Evolutionary conservation across 768 basidiomycete species (phyloP).

Genomic region (Amanita pallidorosea): DNA sequence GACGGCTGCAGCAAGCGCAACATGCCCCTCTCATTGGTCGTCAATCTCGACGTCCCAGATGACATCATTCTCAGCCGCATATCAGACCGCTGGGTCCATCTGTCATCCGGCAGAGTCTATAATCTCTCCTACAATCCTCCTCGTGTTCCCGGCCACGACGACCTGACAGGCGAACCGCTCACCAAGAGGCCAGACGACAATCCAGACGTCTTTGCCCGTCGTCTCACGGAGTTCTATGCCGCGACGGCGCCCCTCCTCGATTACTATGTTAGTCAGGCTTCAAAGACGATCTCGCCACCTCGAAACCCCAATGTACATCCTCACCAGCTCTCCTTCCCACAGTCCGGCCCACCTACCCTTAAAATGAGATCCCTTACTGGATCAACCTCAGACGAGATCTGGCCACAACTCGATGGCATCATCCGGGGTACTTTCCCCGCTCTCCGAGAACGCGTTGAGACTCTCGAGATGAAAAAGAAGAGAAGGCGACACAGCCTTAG

Average conservation of each 20-base stretch:
- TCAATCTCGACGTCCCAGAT: slow-evolving; percentile 86
- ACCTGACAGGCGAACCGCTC: slow-evolving; percentile 80
- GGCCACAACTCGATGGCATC: slow-evolving; percentile 67
- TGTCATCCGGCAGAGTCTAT: slow-evolving; percentile 83
- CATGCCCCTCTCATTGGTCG: slow-evolving; percentile 65
- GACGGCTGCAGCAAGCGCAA: slow-evolving; percentile 37
- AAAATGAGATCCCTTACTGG: slow-evolving; percentile 56
- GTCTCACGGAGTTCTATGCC: slow-evolving; percentile 66
- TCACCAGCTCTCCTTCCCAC: slow-evolving; percentile 37
- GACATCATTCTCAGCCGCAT: slow-evolving; percentile 78
- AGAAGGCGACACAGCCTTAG: slow-evolving; percentile 31
- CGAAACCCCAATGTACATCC: slow-evolving; percentile 32
- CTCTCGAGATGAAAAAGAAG: slow-evolving; percentile 29
- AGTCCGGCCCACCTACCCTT: slow-evolving; percentile 29
- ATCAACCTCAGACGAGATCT: slow-evolving; percentile 79
- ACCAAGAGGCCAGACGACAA: slow-evolving; percentile 85
- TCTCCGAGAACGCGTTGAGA: slow-evolving; percentile 39
- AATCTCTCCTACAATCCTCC: slow-evolving; percentile 85
- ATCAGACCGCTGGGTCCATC: slow-evolving; percentile 84
- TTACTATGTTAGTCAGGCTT: slow-evolving; percentile 42
- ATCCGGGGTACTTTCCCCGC: slow-evolving; percentile 48
- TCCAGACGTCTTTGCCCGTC: slow-evolving; percentile 69
- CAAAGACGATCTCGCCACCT: slow-evolving; percentile 14
- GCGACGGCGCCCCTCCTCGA: slow-evolving; percentile 74
- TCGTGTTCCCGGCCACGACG: slow-evolving; percentile 69